Evolutionary conservation across 169 alveolate species (phyloP).

Genomic region (Hepatocystis sp.): DNA sequence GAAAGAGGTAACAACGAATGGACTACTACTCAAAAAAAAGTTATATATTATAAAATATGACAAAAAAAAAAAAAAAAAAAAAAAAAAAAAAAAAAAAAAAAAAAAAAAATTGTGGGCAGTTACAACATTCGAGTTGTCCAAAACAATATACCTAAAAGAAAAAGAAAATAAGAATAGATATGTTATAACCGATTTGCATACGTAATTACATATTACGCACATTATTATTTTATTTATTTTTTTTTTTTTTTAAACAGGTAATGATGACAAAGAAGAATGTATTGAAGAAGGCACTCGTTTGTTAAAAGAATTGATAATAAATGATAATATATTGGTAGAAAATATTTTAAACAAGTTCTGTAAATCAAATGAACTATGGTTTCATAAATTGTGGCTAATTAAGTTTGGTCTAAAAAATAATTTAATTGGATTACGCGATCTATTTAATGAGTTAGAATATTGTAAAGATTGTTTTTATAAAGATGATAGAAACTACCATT

Average conservation of each 20-base stretch:
- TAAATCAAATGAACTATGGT: constrained; percentile 65
- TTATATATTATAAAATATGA: too few relatives aligned
- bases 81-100: too few relatives aligned
- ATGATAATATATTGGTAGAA: constrained; percentile 60
- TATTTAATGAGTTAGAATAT: constrained; percentile 51
- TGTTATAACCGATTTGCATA: too few relatives aligned
- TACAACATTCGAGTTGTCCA: too few relatives aligned
- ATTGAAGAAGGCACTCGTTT: not conserved
- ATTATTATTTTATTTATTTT: constrained; percentile 2
- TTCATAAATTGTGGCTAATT: constrained; percentile 64
- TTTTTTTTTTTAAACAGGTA: not conserved
- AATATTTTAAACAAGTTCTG: constrained; percentile 36
- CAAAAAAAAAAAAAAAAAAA: too few relatives aligned
- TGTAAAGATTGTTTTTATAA: constrained; percentile 23
- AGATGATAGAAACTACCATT: constrained; percentile 70
- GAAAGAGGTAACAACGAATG: too few relatives aligned
- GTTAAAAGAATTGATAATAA: constrained; percentile 37
- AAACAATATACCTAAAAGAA: too few relatives aligned
- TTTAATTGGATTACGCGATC: constrained; percentile 14
- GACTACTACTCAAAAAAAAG: too few relatives aligned
- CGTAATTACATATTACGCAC: too few relatives aligned
- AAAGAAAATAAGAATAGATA: too few relatives aligned
- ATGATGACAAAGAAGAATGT: constrained; percentile 3
- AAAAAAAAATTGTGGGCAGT: too few relatives aligned
- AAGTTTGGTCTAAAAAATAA: constrained; percentile 36